These are phyloP conservation scores for Aspergillus sparsus DNA, from an alignment of 495 filamentous ascomycete genomes.

Conservation along the genomic window DNA sequence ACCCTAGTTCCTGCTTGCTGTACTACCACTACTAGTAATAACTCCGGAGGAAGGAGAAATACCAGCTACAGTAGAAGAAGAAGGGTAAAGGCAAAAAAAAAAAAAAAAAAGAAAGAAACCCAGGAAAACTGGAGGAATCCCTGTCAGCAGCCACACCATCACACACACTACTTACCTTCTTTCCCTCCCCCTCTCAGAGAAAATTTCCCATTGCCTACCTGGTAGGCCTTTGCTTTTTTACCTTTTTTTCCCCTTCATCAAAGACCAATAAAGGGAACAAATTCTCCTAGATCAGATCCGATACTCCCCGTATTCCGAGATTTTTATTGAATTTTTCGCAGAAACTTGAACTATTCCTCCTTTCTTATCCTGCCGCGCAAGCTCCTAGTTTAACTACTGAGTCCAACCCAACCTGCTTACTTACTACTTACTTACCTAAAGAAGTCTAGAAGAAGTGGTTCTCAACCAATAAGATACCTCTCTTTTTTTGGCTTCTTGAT, in stretches of 20 bases:
- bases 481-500: not conserved
- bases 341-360: not conserved
- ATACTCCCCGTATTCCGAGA: slow-evolving; percentile 3
- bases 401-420: not conserved
- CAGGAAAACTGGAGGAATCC: slow-evolving; percentile 8
- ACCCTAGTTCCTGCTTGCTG: too few species aligned
- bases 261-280: slow-evolving; percentile 2
- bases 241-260: not conserved
- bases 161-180: too few species aligned
- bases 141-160: not conserved
- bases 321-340: not conserved
- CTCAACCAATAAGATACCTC: not conserved
- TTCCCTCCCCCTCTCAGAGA: too few species aligned
- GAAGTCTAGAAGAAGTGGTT: not conserved
- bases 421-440: slow-evolving; percentile 4
- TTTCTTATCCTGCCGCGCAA: not conserved
- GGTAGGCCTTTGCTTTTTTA: not conserved
- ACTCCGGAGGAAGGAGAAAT: too few species aligned
- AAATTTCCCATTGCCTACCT: slow-evolving; percentile 4
- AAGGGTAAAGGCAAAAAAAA: not conserved
- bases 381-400: too few species aligned
- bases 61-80: not conserved
- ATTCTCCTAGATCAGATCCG: slow-evolving; percentile 6
- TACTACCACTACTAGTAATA: too few species aligned
- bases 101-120: not conserved